Evolutionary conservation across 306 rosid species (phyloP).

Genomic region (Rosa chinensis): DNA sequence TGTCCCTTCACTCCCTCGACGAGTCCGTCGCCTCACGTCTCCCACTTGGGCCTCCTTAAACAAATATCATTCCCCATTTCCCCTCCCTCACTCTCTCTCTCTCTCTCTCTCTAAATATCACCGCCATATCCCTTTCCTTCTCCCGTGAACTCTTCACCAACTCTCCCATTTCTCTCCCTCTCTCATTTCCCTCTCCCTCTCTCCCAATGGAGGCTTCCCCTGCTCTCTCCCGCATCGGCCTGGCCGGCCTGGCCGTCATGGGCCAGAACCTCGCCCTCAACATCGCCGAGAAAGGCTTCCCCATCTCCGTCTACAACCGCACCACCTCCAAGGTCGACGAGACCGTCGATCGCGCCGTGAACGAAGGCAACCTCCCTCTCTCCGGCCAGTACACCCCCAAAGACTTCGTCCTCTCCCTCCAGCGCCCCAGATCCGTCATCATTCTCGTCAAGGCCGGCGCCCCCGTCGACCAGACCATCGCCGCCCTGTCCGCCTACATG

Average conservation of each 20-base stretch:
- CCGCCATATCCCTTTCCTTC: too few relatives aligned
- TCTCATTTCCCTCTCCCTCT: background rate
- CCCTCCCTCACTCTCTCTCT: background rate
- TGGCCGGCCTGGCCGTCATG: constrained; percentile 94
- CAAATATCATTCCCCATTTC: background rate
- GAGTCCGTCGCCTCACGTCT: constrained; percentile 55
- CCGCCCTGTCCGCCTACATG: constrained; percentile 64
- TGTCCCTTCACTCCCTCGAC: constrained; percentile 78
- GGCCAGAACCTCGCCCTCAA: constrained; percentile 97
- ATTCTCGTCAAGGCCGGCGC: constrained; percentile 93
- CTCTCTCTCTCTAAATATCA: background rate
- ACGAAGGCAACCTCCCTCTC: constrained; percentile 70
- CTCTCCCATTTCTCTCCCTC: background rate
- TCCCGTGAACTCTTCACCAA: constrained; percentile 3
- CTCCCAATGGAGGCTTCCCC: constrained; percentile 57
- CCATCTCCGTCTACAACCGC: constrained; percentile 96
- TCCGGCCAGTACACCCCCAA: constrained; percentile 70
- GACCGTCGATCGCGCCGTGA: constrained; percentile 72
- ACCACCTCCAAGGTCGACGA: constrained; percentile 83
- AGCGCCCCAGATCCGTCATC: constrained; percentile 85
- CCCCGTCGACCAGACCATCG: constrained; percentile 88
- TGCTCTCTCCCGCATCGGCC: constrained; percentile 82
- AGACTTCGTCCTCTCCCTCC: constrained; percentile 77
- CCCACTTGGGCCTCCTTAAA: background rate
- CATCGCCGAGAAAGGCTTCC: constrained; percentile 94